A percentile compares a stretch with the other conserved stretches of the same genome.
Evolutionary conservation across 2,329 filamentous ascomycete genomes (phyloP).

Genomic region (Trichoderma afroharzianum): DNA sequence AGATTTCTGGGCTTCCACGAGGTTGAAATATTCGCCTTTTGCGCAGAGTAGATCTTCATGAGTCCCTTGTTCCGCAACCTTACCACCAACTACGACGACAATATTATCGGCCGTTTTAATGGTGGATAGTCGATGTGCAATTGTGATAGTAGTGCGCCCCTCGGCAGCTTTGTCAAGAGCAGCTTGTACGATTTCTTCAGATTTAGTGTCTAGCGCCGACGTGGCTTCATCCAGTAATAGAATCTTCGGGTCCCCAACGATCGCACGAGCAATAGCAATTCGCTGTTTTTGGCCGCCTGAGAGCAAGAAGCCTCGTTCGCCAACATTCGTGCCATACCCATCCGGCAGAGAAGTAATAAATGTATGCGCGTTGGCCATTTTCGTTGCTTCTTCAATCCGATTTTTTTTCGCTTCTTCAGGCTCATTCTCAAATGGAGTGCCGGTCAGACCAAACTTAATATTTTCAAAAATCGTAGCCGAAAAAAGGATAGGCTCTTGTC

Average conservation of each 20-base stretch:
- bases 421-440: conserved; percentile 24
- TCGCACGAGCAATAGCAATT: conserved; percentile 61
- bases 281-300: conserved; percentile 63
- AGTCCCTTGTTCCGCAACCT: conserved; percentile 29
- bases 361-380: conserved; percentile 23
- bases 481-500: conserved; percentile 48
- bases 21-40: neutral
- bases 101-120: conserved; percentile 32
- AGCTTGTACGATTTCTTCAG: conserved; percentile 48
- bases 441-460: conserved; percentile 33
- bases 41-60: neutral
- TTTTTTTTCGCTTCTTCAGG: conserved; percentile 2
- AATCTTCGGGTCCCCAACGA: conserved; percentile 57
- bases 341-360: conserved; percentile 25
- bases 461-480: conserved; percentile 42
- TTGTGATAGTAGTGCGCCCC: conserved; percentile 59
- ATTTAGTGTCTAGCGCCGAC: conserved; percentile 45
- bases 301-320: conserved; percentile 23
- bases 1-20: neutral
- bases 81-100: conserved; percentile 28
- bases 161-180: conserved; percentile 51
- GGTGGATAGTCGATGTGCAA: conserved; percentile 54
- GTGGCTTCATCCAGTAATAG: conserved; percentile 66
- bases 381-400: conserved; percentile 22
- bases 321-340: conserved; percentile 25